These are phyloP conservation scores for Tricholoma sp. DNA, from an alignment of 768 basidiomycete species.

Conservation along the genomic window DNA sequence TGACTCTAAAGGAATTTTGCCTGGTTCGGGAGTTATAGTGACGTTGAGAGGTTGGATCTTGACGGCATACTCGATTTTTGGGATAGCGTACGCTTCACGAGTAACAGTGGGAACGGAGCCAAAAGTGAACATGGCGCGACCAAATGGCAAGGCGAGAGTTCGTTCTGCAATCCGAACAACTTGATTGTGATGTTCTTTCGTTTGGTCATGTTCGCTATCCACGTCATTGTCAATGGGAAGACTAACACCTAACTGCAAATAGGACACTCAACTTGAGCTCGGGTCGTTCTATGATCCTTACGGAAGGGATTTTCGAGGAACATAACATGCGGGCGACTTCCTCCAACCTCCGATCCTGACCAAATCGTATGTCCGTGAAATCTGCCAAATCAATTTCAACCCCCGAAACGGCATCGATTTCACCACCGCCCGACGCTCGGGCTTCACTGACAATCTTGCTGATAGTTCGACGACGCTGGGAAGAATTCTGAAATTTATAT, in stretches of 20 bases:
- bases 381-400: conserved; percentile 70
- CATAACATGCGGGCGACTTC: conserved; percentile 91
- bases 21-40: conserved; percentile 57
- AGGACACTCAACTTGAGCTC: conserved; percentile 55
- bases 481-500: conserved; percentile 38
- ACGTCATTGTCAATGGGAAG: conserved; percentile 2
- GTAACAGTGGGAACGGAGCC: conserved; percentile 73
- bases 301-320: conserved; percentile 63
- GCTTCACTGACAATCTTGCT: conserved; percentile 46
- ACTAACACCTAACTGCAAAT: not conserved
- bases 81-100: conserved; percentile 72
- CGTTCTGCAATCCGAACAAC: conserved; percentile 79
- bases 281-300: conserved; percentile 61
- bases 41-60: conserved; percentile 71
- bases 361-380: conserved; percentile 82
- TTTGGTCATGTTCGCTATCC: conserved; percentile 79
- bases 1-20: conserved; percentile 69
- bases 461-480: conserved; percentile 45
- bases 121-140: conserved; percentile 89
- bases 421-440: conserved; percentile 45
- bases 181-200: conserved; percentile 79
- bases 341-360: conserved; percentile 82
- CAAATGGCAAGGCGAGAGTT: conserved; percentile 86
- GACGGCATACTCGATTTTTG: conserved; percentile 73
- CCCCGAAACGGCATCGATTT: conserved; percentile 56